Evolutionary conservation across 106 monocot genomes (phyloP), one percentile per base, ranked within the genome.

Genomic region (Dactylorhiza incarnata): DNA sequence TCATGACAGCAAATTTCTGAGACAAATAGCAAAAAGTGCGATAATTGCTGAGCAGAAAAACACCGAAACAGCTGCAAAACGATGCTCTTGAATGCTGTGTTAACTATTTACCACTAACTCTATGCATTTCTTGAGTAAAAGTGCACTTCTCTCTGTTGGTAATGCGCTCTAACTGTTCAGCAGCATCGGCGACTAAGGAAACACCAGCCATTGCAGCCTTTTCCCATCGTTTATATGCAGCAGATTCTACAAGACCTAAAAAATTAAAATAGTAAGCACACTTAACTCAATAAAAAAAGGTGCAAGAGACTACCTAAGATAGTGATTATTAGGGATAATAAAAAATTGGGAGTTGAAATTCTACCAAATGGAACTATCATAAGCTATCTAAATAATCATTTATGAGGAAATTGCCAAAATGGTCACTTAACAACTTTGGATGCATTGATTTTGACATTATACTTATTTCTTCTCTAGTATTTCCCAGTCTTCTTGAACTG

Each of bases 111-210:
- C 9, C 26, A 15, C 48, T 74, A 58, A 48, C 11, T 20, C 43
- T 24, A 8, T 23, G 9, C 20, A 15, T 82, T 53, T 26, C 75
- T 58, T 81, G 84, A 49, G 70, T 65, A 76, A 58, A 73, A 75
- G 83, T 75, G 76, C 19, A 19, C 47, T 73, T 85, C 37, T 29
- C 70, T 49, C 75, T 77, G 48, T 75, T 83, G 47, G 75, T 73
- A 71, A 84, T 75, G 49, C 84, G 78, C 71, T 99, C 97, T 47
- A 99, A 80, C 74, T 91, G 87, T 74, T 91, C 94, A 61, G 97
- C 97, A 53, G 97, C 97, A 89, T 99, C 97, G 83, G 97, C 97
- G 86, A 99, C 94, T 49, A 99, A 83, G 22, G 97, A 91, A 83
- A 99, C 94, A 76, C 97, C 97, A 59, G 89, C 97, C 22, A 91